phyloP scores from a whole-genome alignment of 306 rosid genomes.

The Pterocarpus santalinus region DNA sequence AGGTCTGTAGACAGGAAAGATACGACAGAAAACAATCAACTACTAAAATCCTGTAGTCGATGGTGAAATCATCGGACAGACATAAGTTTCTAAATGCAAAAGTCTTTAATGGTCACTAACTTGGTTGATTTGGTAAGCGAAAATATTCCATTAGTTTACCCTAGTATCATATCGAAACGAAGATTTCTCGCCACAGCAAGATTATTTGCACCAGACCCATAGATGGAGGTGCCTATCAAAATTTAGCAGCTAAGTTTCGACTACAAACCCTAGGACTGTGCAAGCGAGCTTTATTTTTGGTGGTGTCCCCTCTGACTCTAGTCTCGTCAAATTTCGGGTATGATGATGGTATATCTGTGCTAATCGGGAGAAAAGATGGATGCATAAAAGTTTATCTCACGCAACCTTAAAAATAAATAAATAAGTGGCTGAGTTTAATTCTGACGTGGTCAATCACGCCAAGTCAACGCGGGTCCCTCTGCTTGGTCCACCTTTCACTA shows the following conservation, averaged over 20 bases:
- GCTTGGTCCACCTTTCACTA: not conserved
- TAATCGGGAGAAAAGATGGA: not conserved
- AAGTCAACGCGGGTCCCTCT: slow-evolving; percentile 34
- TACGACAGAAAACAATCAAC: not conserved
- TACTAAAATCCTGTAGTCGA: not conserved
- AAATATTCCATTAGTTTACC: not conserved
- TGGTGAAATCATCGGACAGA: not conserved
- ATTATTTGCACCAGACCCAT: not conserved
- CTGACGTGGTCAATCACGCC: slow-evolving; percentile 35
- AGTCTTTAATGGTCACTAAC: not conserved
- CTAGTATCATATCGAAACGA: slow-evolving; percentile 10
- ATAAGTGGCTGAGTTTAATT: slow-evolving; percentile 11
- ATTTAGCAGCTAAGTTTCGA: not conserved
- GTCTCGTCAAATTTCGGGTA: not conserved
- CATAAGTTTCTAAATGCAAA: not conserved
- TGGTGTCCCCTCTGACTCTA: slow-evolving; percentile 28
- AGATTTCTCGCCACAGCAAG: not conserved
- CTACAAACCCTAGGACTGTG: not conserved
- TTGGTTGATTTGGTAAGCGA: slow-evolving; percentile 4
- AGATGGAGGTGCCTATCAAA: not conserved
- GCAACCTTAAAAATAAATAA: not conserved
- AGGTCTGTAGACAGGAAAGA: not conserved
- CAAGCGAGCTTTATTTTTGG: not conserved
- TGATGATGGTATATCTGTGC: not conserved
- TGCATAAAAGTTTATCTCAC: not conserved